These are phyloP conservation scores for Ascoidea rubescens DNA, from an alignment of 805 yeast species.

Conservation along the genomic window DNA sequence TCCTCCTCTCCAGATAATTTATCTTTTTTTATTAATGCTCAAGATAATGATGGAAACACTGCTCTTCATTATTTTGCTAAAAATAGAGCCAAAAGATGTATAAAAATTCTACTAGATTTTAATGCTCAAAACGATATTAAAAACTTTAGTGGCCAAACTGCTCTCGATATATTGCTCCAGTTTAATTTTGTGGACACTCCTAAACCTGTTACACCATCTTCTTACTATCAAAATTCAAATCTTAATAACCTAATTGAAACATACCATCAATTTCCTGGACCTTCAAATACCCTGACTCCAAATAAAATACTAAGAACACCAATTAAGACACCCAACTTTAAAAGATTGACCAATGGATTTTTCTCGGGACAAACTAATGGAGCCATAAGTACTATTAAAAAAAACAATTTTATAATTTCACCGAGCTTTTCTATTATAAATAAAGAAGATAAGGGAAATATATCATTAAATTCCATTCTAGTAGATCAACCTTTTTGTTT, in stretches of 20 bases:
- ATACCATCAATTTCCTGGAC: slow-evolving; percentile 3
- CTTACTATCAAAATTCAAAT: not conserved
- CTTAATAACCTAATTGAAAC: not conserved
- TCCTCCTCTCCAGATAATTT: slow-evolving; percentile 39
- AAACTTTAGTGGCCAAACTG: slow-evolving; percentile 19
- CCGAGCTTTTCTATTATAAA: not conserved
- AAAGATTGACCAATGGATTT: not conserved
- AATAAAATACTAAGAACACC: not conserved
- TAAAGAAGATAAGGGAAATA: not conserved
- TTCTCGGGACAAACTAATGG: not conserved
- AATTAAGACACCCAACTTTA: not conserved
- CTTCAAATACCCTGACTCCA: not conserved
- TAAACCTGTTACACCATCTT: not conserved
- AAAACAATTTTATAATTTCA: not conserved
- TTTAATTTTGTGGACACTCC: slow-evolving; percentile 7
- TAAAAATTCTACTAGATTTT: slow-evolving; percentile 32
- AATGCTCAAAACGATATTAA: slow-evolving; percentile 31
- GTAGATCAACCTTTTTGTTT: not conserved
- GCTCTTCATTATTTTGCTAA: slow-evolving; percentile 64
- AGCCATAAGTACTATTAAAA: not conserved
- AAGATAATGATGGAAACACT: slow-evolving; percentile 68
- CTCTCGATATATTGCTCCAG: slow-evolving; percentile 12
- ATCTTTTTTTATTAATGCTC: slow-evolving; percentile 36
- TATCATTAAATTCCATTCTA: not conserved
- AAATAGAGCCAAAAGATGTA: slow-evolving; percentile 37